Evolutionary conservation across 495 filamentous ascomycete genomes (phyloP).

Genomic region (Zalerion maritima): DNA sequence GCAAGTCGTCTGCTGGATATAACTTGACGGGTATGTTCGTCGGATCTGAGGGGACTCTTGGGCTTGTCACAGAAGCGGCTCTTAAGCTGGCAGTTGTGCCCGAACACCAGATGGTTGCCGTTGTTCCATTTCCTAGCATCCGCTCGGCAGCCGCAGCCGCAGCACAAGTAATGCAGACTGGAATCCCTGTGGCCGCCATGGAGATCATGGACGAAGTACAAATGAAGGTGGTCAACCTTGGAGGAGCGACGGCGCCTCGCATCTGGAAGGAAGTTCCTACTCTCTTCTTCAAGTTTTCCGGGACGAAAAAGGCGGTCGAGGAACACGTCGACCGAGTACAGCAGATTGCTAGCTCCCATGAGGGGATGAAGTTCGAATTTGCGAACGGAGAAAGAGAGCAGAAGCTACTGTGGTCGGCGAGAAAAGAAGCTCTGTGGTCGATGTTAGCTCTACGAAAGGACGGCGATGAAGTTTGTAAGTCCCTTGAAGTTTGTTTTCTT

Average conservation of each 20-base stretch:
- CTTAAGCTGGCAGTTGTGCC: constrained; percentile 63
- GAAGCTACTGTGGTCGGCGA: constrained; percentile 57
- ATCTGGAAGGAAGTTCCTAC: constrained; percentile 66
- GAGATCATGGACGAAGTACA: constrained; percentile 77
- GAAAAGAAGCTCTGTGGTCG: constrained; percentile 64
- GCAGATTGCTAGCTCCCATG: constrained; percentile 45
- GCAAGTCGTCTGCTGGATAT: constrained; percentile 71
- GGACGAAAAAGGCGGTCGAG: constrained; percentile 51
- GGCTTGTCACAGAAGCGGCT: constrained; percentile 61
- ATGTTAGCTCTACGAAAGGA: constrained; percentile 54
- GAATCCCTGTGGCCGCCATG: constrained; percentile 62
- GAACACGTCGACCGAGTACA: constrained; percentile 55
- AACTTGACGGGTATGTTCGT: constrained; percentile 65
- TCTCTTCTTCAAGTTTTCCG: constrained; percentile 74
- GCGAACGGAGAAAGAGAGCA: constrained; percentile 52
- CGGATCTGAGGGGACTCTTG: constrained; percentile 65
- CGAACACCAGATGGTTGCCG: constrained; percentile 58
- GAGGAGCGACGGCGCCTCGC: constrained; percentile 48
- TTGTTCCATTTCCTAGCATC: constrained; percentile 60
- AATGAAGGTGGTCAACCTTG: constrained; percentile 63
- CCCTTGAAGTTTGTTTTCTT: neutral
- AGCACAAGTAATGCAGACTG: constrained; percentile 53
- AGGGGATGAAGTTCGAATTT: constrained; percentile 59
- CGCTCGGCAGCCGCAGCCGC: constrained; percentile 58
- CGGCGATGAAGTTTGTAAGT: constrained; percentile 43